A percentile compares a stretch with the other conserved stretches of the same genome.
Conservation (phyloP, 163 green algal species). For the Scenedesmus sp. region DNA sequence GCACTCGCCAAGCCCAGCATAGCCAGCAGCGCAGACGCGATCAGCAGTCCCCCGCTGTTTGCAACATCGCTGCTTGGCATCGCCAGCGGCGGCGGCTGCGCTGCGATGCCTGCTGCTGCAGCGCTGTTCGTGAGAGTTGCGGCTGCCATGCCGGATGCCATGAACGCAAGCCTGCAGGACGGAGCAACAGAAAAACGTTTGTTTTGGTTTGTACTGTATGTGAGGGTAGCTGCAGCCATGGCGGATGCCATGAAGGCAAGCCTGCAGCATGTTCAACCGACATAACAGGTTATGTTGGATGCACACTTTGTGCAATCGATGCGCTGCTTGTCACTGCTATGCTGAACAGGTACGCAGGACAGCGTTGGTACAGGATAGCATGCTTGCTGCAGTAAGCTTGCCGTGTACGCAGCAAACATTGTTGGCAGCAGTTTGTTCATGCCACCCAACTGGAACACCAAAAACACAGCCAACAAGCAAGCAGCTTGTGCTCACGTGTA, state of each 20-base stretch:
- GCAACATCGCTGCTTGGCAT: background rate
- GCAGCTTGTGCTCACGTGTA: slow-evolving; percentile 59
- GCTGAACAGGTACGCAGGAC: too few species aligned
- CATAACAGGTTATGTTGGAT: background rate
- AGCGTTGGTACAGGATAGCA: too few species aligned
- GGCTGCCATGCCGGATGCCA: slow-evolving; percentile 64
- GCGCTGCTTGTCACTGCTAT: too few species aligned
- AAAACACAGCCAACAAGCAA: too few species aligned
- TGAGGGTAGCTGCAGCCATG: too few species aligned
- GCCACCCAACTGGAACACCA: too few species aligned
- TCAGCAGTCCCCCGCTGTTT: slow-evolving; percentile 36
- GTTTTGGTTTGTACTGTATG: too few species aligned
- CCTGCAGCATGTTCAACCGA: background rate
- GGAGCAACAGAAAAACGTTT: too few species aligned
- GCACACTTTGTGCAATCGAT: too few species aligned
- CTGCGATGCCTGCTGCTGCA: slow-evolving; percentile 55
- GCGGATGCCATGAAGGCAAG: background rate
- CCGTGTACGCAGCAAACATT: too few species aligned
- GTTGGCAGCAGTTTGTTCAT: background rate
- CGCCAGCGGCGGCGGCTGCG: background rate
- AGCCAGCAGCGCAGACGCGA: background rate
- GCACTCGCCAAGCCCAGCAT: slow-evolving; percentile 34
- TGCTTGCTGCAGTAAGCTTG: too few species aligned
- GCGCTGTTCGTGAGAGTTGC: slow-evolving; percentile 53
- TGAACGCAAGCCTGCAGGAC: slow-evolving; percentile 64